Conservation (phyloP, 2,329 filamentous ascomycete species). For the Pseudocercospora fijiensis region DNA sequence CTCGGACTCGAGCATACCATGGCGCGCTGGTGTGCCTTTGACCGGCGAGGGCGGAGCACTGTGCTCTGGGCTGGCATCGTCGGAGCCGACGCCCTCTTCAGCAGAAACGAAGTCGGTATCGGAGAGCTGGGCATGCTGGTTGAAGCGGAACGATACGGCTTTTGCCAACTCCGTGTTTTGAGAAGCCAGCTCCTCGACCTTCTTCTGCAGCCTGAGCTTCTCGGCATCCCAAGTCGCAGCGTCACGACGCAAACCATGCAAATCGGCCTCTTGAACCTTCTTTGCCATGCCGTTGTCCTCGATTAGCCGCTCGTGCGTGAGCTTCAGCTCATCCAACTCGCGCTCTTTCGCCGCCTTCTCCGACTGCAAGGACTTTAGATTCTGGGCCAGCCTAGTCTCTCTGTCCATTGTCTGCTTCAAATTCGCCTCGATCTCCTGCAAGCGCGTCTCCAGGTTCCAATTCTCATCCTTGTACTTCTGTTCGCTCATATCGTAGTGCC, state of each 20-base stretch:
- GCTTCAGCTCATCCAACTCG: conserved; percentile 86
- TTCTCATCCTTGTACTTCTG: conserved; percentile 97
- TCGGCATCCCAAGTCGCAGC: conserved; percentile 77
- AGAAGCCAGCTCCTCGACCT: conserved; percentile 79
- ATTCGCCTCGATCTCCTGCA: conserved; percentile 75
- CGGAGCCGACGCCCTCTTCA: conserved; percentile 57
- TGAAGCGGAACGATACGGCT: conserved; percentile 72
- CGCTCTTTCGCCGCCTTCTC: conserved; percentile 79
- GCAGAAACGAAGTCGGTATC: conserved; percentile 56
- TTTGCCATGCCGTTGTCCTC: conserved; percentile 76
- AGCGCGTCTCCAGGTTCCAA: conserved; percentile 91
- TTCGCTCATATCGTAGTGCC: conserved; percentile 86
- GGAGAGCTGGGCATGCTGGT: conserved; percentile 28
- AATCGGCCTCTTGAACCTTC: conserved; percentile 85
- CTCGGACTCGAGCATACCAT: conserved; percentile 89
- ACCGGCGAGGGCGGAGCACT: conserved; percentile 87
- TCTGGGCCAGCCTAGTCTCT: conserved; percentile 76
- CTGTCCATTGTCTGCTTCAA: conserved; percentile 76
- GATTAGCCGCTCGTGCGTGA: conserved; percentile 70
- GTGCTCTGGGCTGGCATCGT: conserved; percentile 71
- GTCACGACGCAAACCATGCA: conserved; percentile 78
- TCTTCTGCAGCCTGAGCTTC: conserved; percentile 72
- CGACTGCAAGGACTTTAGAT: conserved; percentile 65
- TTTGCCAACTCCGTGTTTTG: conserved; percentile 91
- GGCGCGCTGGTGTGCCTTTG: conserved; percentile 80